Evolutionary conservation across 345 rosid species (phyloP).

Genomic region (Hibiscus syriacus): DNA sequence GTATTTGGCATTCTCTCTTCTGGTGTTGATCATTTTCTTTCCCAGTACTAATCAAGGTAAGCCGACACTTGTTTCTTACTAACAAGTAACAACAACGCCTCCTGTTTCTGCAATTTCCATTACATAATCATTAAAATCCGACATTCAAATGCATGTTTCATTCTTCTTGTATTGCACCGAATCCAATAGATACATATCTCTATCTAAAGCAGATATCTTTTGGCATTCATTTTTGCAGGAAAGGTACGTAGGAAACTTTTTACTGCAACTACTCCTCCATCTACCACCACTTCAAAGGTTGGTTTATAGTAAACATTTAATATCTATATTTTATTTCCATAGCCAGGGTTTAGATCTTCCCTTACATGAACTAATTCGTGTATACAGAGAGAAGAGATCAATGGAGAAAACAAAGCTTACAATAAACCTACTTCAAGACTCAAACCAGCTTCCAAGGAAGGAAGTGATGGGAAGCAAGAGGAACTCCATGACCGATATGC

Average conservation of each 20-base stretch:
- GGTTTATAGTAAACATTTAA: slow-evolving; percentile 5
- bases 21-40: slow-evolving; percentile 1
- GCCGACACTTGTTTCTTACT: not conserved
- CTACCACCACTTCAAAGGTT: slow-evolving; percentile 22
- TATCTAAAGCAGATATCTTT: too few relatives aligned
- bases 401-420: slow-evolving; percentile 3
- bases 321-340: not conserved
- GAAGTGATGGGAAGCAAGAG: too few relatives aligned
- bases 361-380: not conserved
- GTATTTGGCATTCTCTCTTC: not conserved
- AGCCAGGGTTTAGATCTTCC: not conserved
- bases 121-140: not conserved
- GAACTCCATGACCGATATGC: not conserved
- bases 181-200: too few relatives aligned
- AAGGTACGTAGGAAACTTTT: slow-evolving; percentile 25
- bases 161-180: not conserved
- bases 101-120: not conserved
- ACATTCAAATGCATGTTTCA: not conserved
- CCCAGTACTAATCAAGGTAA: slow-evolving; percentile 3
- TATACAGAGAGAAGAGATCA: not conserved
- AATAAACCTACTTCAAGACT: not conserved
- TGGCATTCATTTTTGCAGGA: slow-evolving; percentile 21
- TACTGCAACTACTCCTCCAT: slow-evolving; percentile 5
- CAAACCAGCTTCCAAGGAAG: too few relatives aligned
- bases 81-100: not conserved